Evolutionary conservation across 495 filamentous ascomycete species (phyloP).

Genomic region (Penicillium cinerascens): DNA sequence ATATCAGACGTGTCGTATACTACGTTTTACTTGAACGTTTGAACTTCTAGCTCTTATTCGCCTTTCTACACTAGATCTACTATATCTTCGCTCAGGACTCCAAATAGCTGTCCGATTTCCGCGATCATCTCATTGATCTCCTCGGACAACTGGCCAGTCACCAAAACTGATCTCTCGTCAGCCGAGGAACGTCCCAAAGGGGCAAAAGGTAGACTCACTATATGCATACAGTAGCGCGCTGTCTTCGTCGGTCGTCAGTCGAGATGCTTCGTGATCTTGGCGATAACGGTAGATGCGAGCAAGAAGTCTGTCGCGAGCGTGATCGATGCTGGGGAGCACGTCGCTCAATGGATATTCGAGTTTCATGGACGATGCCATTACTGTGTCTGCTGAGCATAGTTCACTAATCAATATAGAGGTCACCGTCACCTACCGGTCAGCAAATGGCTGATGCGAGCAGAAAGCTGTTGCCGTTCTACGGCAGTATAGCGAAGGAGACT

Average conservation of each 20-base stretch:
- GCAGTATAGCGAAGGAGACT: slow-evolving; percentile 75
- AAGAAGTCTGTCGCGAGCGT: slow-evolving; percentile 78
- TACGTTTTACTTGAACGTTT: background rate
- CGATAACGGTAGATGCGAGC: slow-evolving; percentile 86
- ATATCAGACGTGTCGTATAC: background rate
- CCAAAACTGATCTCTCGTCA: slow-evolving; percentile 34
- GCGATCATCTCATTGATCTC: slow-evolving; percentile 49
- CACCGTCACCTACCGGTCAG: slow-evolving; percentile 60
- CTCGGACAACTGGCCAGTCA: slow-evolving; percentile 50
- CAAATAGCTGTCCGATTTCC: slow-evolving; percentile 60
- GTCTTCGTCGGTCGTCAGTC: slow-evolving; percentile 59
- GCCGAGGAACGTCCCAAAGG: background rate
- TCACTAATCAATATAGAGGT: background rate
- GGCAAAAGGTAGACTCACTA: slow-evolving; percentile 38
- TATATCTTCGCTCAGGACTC: slow-evolving; percentile 69
- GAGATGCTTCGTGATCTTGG: slow-evolving; percentile 55
- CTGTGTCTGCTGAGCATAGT: slow-evolving; percentile 35
- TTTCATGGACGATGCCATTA: slow-evolving; percentile 87
- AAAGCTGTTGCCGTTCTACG: slow-evolving; percentile 73
- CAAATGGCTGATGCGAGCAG: slow-evolving; percentile 84
- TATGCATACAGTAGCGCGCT: slow-evolving; percentile 73
- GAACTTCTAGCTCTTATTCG: background rate
- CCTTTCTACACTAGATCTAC: slow-evolving; percentile 49
- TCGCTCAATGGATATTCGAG: slow-evolving; percentile 90
- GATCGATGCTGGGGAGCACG: slow-evolving; percentile 74